Percentiles rank a stretch among this genome's conserved stretches.
Conservation (phyloP, 2,329 filamentous ascomycete species). For the Monosporascus sp. region DNA sequence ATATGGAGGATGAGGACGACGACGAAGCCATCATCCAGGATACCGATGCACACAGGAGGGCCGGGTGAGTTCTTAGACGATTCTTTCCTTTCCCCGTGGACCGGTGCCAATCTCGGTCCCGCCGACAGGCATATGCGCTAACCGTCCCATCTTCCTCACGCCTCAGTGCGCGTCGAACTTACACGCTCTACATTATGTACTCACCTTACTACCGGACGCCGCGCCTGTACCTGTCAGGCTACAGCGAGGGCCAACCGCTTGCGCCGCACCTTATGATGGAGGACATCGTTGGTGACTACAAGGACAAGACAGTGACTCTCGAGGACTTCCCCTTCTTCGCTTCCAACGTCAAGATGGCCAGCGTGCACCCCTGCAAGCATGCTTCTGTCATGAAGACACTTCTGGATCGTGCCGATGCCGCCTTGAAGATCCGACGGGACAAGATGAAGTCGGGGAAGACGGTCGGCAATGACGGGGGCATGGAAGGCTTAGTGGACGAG, state of each 20-base stretch:
- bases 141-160: slow-evolving; percentile 9
- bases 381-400: slow-evolving; percentile 97
- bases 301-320: slow-evolving; percentile 96
- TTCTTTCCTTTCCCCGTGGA: too few species aligned
- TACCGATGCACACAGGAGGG: slow-evolving; percentile 43
- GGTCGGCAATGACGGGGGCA: slow-evolving; percentile 49
- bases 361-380: slow-evolving; percentile 94
- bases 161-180: slow-evolving; percentile 75
- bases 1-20: slow-evolving; percentile 97
- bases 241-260: slow-evolving; percentile 75
- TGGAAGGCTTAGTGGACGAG: slow-evolving; percentile 84
- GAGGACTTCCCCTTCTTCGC: slow-evolving; percentile 97
- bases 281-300: slow-evolving; percentile 93
- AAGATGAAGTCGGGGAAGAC: slow-evolving; percentile 64
- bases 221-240: slow-evolving; percentile 90
- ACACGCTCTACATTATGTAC: slow-evolving; percentile 98
- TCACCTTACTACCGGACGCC: slow-evolving; percentile 95
- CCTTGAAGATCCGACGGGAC: slow-evolving; percentile 79
- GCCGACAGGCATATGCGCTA: slow-evolving; percentile 2
- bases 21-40: slow-evolving; percentile 95
- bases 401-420: slow-evolving; percentile 89
- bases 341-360: slow-evolving; percentile 89
- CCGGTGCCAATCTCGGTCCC: too few species aligned
- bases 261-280: slow-evolving; percentile 88
- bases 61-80: slow-evolving; percentile 32